Evolutionary conservation across 2,329 filamentous ascomycete genomes (phyloP).

Genomic region (Diaporthe citrichinensis): DNA sequence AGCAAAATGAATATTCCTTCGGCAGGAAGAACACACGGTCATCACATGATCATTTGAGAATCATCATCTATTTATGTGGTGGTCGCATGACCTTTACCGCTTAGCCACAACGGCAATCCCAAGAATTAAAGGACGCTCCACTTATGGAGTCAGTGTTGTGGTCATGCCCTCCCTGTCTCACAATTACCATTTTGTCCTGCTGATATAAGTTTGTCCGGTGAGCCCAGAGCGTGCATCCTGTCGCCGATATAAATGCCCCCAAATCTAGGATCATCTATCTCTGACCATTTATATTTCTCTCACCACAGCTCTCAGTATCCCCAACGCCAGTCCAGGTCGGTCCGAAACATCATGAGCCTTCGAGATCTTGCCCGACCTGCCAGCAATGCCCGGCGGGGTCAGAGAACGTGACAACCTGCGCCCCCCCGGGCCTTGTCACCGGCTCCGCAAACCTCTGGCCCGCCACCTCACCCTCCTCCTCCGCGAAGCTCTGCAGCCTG

Average conservation of each 20-base stretch:
- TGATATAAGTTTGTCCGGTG: background rate
- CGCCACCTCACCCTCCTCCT: background rate
- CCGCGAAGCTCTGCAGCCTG: constrained; percentile 1
- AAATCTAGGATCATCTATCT: background rate
- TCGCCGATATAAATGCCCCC: background rate
- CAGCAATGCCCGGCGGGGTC: constrained; percentile 33
- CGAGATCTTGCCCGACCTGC: constrained; percentile 8
- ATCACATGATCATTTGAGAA: background rate
- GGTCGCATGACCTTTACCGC: background rate
- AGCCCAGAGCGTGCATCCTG: background rate
- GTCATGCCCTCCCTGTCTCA: background rate
- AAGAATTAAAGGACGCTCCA: background rate
- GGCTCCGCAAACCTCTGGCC: background rate
- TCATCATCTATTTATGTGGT: background rate
- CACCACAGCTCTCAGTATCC: background rate
- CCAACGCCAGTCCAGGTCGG: background rate
- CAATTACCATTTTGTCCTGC: background rate
- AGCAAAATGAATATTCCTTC: background rate
- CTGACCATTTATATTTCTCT: background rate
- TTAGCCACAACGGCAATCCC: background rate
- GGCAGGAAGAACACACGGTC: background rate
- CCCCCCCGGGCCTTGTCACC: background rate
- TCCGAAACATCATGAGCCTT: background rate
- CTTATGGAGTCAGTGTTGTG: background rate
- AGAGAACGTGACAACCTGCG: constrained; percentile 8